Evolutionary conservation across 176 grass and related monocot species (phyloP).

Genomic region (Triticum turgidum): DNA sequence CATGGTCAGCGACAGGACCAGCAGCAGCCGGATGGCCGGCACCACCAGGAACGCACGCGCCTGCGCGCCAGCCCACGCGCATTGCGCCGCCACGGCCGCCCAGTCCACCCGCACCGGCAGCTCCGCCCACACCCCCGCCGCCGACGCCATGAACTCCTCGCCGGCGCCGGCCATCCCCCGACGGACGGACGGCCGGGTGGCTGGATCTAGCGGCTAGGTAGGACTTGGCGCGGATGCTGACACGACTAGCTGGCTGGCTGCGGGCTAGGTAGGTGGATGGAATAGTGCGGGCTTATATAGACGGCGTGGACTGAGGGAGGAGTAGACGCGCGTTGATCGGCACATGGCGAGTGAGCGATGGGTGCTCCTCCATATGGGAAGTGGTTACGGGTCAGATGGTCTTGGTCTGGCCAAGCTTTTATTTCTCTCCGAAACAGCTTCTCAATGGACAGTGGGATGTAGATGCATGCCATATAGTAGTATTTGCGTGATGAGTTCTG

Average conservation of each 20-base stretch:
- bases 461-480: neutral
- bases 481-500: neutral
- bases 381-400: neutral
- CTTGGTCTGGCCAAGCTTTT: neutral
- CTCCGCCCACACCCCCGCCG: slow-evolving; percentile 32
- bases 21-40: slow-evolving; percentile 34
- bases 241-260: neutral
- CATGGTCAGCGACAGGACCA: slow-evolving; percentile 52
- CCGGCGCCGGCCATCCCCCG: neutral
- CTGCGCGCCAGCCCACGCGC: slow-evolving; percentile 10
- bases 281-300: slow-evolving; percentile 21
- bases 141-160: neutral
- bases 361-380: neutral
- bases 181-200: neutral
- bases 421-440: neutral
- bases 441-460: neutral
- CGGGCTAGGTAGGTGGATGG: neutral
- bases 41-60: slow-evolving; percentile 47
- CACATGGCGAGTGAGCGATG: neutral
- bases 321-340: too few relatives aligned
- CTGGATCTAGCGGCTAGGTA: slow-evolving; percentile 3
- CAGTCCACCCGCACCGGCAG: slow-evolving; percentile 43
- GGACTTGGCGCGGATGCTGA: neutral
- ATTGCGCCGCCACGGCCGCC: slow-evolving; percentile 37
- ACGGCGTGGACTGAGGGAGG: too few relatives aligned